Evolutionary conservation across 2,329 filamentous ascomycete species (phyloP).

Genomic region (Sporothrix brunneoviolacea): DNA sequence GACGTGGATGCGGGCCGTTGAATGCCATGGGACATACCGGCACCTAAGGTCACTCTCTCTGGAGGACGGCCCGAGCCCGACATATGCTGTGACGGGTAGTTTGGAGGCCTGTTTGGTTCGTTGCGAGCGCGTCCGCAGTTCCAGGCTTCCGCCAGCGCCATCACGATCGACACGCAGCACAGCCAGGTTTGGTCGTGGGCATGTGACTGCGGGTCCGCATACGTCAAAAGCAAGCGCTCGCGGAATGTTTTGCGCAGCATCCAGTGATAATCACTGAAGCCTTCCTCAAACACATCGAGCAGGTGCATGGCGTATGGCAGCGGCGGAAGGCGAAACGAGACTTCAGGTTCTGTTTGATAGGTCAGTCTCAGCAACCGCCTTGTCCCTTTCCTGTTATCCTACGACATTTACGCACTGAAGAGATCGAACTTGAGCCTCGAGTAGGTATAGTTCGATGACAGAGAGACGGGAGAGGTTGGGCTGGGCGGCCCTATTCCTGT

Average conservation of each 20-base stretch:
- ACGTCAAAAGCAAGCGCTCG: slow-evolving; percentile 13
- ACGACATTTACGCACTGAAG: slow-evolving; percentile 10
- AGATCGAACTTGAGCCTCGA: slow-evolving; percentile 18
- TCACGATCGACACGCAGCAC: slow-evolving; percentile 16
- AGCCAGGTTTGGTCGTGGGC: slow-evolving; percentile 19
- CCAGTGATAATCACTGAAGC: slow-evolving; percentile 21
- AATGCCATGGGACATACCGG: too few species aligned
- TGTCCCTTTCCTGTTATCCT: too few species aligned
- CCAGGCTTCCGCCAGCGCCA: slow-evolving; percentile 19
- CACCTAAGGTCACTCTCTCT: too few species aligned
- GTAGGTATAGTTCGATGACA: slow-evolving; percentile 18
- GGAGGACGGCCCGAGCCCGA: too few species aligned
- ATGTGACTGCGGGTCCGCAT: slow-evolving; percentile 17
- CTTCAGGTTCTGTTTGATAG: slow-evolving; percentile 8
- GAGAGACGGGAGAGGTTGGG: too few species aligned
- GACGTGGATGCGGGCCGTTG: too few species aligned
- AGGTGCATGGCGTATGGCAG: slow-evolving; percentile 17
- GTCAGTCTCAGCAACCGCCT: too few species aligned
- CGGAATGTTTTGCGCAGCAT: slow-evolving; percentile 16
- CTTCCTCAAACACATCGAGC: slow-evolving; percentile 17
- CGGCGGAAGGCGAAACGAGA: slow-evolving; percentile 17
- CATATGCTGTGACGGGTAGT: too few species aligned
- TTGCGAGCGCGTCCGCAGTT: slow-evolving; percentile 3
- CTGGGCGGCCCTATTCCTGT: too few species aligned
- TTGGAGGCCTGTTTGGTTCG: too few species aligned